Conservation (phyloP, 768 basidiomycete genomes). For the Lenzites betulinus region DNA sequence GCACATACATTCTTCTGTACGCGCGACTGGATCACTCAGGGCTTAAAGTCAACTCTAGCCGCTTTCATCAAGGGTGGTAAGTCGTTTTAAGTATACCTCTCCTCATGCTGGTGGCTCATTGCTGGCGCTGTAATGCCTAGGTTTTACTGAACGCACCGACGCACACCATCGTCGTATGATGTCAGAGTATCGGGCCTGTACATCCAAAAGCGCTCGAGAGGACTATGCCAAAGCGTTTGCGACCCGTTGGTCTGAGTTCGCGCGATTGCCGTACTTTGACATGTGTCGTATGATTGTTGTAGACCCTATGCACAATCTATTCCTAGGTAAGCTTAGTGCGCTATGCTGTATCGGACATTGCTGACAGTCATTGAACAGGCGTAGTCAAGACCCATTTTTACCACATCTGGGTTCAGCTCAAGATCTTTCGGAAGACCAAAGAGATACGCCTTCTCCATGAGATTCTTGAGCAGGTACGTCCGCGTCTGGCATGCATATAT, state of each 20-base stretch:
- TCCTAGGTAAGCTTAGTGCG: conserved; percentile 17
- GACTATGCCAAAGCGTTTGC: conserved; percentile 7
- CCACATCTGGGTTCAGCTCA: conserved; percentile 15
- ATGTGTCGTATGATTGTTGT: conserved; percentile 13
- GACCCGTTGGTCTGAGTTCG: conserved; percentile 14
- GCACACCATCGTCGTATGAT: conserved; percentile 20
- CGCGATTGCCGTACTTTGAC: conserved; percentile 18
- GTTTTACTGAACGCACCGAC: conserved; percentile 19
- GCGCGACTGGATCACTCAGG: conserved; percentile 36
- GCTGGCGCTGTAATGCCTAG: neutral
- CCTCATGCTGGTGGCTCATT: too few species aligned
- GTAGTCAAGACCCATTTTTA: conserved; percentile 21
- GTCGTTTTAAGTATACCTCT: neutral
- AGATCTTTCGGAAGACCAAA: conserved; percentile 10
- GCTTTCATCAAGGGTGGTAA: conserved; percentile 29
- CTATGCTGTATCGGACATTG: too few species aligned
- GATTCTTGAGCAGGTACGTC: conserved; percentile 16
- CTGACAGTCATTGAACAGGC: too few species aligned
- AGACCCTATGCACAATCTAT: conserved; percentile 22
- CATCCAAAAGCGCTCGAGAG: neutral
- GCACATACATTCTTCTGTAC: conserved; percentile 38
- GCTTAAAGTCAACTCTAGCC: conserved; percentile 22
- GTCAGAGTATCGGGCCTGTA: conserved; percentile 6
- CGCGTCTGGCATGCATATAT: neutral
- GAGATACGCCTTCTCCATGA: conserved; percentile 15